A percentile compares a stretch with the other conserved stretches of the same genome.
These are phyloP conservation scores for Gyromitra esculenta DNA, from an alignment of 2,329 filamentous ascomycete genomes.

Conservation along the genomic window DNA sequence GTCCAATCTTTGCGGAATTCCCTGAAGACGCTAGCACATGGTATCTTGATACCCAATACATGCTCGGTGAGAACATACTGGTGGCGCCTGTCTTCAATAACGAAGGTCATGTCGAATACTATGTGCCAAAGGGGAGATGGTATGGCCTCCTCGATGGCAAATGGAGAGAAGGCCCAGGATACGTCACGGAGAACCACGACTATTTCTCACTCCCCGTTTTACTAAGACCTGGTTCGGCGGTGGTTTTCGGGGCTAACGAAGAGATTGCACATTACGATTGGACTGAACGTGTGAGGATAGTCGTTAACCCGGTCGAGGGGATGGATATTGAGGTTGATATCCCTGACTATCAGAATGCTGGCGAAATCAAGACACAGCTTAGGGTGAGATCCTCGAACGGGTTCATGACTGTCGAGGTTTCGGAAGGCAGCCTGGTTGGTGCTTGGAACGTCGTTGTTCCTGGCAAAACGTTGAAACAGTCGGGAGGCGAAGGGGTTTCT, in stretches of 20 bases:
- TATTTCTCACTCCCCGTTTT: conserved; percentile 42
- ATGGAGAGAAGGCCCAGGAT: conserved; percentile 34
- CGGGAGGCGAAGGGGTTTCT: not conserved
- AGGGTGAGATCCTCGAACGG: conserved; percentile 5
- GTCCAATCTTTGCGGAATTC: conserved; percentile 75
- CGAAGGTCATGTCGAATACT: conserved; percentile 72
- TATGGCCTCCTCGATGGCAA: conserved; percentile 47
- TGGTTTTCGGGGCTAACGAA: conserved; percentile 23
- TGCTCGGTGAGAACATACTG: conserved; percentile 72
- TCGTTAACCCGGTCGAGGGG: conserved; percentile 30
- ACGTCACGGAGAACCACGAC: conserved; percentile 39
- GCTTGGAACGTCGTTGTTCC: conserved; percentile 24
- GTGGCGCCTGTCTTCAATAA: conserved; percentile 73
- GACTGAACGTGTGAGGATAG: conserved; percentile 22
- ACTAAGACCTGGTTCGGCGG: conserved; percentile 35
- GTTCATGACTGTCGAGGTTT: conserved; percentile 2
- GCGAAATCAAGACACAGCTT: conserved; percentile 35
- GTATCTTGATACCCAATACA: conserved; percentile 75
- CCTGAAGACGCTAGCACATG: conserved; percentile 74
- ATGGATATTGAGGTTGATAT: conserved; percentile 34
- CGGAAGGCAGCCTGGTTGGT: conserved; percentile 5
- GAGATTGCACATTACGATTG: conserved; percentile 41
- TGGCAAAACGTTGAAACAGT: conserved; percentile 1
- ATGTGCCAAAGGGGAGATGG: conserved; percentile 65
- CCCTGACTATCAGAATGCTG: conserved; percentile 36